phyloP scores from a whole-genome alignment of 805 yeast genomes.

The Lipomyces starkeyi region DNA sequence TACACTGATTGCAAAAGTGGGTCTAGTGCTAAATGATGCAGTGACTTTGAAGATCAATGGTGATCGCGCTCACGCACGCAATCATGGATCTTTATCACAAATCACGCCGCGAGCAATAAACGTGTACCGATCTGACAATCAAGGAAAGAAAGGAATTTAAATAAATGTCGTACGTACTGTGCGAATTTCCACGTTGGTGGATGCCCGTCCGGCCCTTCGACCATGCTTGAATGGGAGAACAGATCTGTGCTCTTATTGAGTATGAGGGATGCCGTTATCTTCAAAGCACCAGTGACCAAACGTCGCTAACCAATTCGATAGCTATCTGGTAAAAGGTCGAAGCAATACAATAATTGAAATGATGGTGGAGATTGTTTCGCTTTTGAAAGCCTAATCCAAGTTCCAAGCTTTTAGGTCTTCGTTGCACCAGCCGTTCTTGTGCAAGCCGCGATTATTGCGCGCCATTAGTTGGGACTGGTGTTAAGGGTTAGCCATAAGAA shows the following conservation, averaged over 20 bases:
- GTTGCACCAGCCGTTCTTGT: neutral
- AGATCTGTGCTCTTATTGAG: slow-evolving; percentile 1
- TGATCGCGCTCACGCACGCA: slow-evolving; percentile 1
- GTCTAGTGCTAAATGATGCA: neutral
- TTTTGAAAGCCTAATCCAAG: neutral
- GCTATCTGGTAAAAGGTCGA: neutral
- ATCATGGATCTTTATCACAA: neutral
- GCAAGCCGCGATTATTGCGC: neutral
- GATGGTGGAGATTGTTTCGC: neutral
- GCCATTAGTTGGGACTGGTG: neutral
- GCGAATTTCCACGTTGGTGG: slow-evolving; percentile 43
- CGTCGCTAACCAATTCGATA: slow-evolving; percentile 2
- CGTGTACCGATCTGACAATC: neutral
- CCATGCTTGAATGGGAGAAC: slow-evolving; percentile 23
- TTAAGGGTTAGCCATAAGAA: no score
- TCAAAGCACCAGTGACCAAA: neutral
- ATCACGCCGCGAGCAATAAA: neutral
- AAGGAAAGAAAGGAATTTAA: neutral
- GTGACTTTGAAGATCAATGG: neutral
- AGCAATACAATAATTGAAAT: neutral
- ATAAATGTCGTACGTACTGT: slow-evolving; percentile 35
- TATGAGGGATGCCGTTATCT: neutral
- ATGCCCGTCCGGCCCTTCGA: slow-evolving; percentile 37
- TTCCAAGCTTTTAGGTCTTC: neutral
- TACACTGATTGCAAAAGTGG: neutral